Evolutionary conservation across 106 monocot species (phyloP).

Genomic region (Phalaenopsis aphrodite): DNA sequence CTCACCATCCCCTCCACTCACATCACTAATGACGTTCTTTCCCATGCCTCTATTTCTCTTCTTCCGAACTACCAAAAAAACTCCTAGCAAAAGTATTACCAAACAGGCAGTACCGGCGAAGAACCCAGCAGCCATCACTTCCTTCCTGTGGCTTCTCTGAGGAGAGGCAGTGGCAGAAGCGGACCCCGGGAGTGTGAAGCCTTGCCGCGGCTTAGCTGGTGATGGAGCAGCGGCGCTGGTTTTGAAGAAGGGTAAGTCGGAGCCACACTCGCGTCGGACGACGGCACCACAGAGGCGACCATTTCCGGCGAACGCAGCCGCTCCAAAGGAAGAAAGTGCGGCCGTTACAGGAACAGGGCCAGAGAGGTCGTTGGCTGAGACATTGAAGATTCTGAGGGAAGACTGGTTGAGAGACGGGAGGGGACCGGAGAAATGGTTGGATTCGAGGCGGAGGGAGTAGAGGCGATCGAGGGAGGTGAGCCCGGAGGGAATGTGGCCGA

Average conservation of each 20-base stretch:
- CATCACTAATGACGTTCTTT: background rate
- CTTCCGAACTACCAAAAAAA: constrained; percentile 23
- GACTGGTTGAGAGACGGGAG: constrained; percentile 64
- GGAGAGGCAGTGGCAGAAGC: constrained; percentile 10
- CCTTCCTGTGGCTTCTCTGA: constrained; percentile 11
- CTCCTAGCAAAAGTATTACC: constrained; percentile 19
- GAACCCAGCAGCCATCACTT: constrained; percentile 18
- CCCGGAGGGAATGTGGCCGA: constrained; percentile 29
- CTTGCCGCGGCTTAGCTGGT: constrained; percentile 2
- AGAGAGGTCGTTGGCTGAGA: constrained; percentile 50
- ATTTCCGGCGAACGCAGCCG: constrained; percentile 41
- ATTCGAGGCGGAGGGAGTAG: constrained; percentile 37
- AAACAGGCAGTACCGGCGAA: constrained; percentile 14
- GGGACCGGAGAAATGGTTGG: constrained; percentile 48
- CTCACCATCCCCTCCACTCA: background rate
- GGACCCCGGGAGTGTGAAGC: constrained; percentile 18
- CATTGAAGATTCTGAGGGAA: constrained; percentile 49
- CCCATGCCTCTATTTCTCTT: constrained; percentile 16
- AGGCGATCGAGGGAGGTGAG: constrained; percentile 31
- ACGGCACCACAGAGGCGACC: constrained; percentile 53
- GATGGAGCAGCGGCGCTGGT: constrained; percentile 15
- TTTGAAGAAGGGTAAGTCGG: constrained; percentile 34
- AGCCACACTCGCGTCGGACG: constrained; percentile 43
- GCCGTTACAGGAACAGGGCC: constrained; percentile 45
- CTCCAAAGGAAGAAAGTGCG: constrained; percentile 21